phyloP scores from a whole-genome alignment of 2,329 filamentous ascomycete species.

The Colletotrichum trifolii region DNA sequence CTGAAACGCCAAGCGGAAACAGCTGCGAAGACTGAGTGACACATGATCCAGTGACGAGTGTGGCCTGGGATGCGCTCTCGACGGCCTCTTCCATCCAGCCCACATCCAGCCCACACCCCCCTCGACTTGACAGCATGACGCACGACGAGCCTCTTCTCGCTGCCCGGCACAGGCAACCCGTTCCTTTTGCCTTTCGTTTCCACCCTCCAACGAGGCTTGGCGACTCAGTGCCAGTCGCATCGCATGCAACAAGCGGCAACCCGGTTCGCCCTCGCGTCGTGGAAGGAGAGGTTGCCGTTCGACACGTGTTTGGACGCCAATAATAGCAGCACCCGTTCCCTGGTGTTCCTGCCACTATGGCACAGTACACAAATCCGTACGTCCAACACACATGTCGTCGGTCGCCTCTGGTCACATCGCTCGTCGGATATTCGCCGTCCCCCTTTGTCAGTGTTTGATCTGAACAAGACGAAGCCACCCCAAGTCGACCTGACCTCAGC shows the following conservation, averaged over 20 bases:
- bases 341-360: not conserved
- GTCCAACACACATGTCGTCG: no score
- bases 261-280: conserved; percentile 1
- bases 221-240: conserved; percentile 7
- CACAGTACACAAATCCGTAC: no score
- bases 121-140: not conserved
- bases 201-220: conserved; percentile 5
- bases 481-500: conserved; percentile 5
- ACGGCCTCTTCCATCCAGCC: conserved; percentile 1
- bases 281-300: conserved; percentile 9
- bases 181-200: conserved; percentile 22
- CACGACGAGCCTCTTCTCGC: not conserved
- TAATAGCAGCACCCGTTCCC: conserved; percentile 24
- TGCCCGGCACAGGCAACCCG: conserved; percentile 1
- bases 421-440: conserved; percentile 29
- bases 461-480: conserved; percentile 17
- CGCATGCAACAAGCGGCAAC: conserved; percentile 1
- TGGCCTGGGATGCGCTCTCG: conserved; percentile 1
- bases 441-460: conserved; percentile 28
- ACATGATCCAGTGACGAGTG: conserved; percentile 5
- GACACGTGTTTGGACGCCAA: conserved; percentile 8
- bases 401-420: not conserved
- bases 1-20: conserved; percentile 36
- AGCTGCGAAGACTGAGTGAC: conserved; percentile 5
- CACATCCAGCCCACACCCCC: not conserved